A percentile compares a stretch with the other conserved stretches of the same genome.
Evolutionary conservation across 306 rosid species (phyloP).

Genomic region (Lithocarpus polystachyus): DNA sequence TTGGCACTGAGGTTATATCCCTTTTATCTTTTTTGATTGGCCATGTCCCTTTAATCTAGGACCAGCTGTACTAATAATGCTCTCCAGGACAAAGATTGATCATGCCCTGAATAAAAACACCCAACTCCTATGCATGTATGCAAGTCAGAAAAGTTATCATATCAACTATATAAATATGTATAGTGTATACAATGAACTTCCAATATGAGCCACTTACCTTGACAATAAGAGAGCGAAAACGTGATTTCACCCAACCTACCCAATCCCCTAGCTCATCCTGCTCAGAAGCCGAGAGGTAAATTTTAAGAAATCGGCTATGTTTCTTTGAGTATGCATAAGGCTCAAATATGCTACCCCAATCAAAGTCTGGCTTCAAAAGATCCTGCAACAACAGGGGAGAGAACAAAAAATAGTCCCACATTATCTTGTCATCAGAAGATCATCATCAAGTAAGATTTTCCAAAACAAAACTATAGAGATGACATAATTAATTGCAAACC

Average conservation of each 20-base stretch:
- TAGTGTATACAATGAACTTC: slow-evolving; percentile 6
- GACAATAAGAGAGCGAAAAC: slow-evolving; percentile 35
- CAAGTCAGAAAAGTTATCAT: neutral
- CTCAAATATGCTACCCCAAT: slow-evolving; percentile 35
- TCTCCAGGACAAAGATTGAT: neutral
- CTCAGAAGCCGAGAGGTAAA: slow-evolving; percentile 29
- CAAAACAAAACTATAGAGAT: slow-evolving; percentile 1
- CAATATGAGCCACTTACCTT: slow-evolving; percentile 27
- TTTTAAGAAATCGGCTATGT: slow-evolving; percentile 33
- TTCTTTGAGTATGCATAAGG: slow-evolving; percentile 33
- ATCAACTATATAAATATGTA: neutral
- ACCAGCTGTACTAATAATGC: too few species aligned
- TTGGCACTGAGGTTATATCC: neutral
- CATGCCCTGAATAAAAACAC: neutral
- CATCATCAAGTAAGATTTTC: neutral
- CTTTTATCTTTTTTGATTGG: neutral
- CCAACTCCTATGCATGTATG: too few species aligned
- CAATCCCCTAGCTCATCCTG: slow-evolving; percentile 37
- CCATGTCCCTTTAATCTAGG: too few species aligned
- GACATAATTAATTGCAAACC: neutral
- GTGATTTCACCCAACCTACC: slow-evolving; percentile 49
- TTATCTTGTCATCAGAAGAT: neutral
- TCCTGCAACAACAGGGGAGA: slow-evolving; percentile 32
- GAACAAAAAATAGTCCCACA: neutral
- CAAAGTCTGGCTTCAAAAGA: slow-evolving; percentile 30